Conservation (phyloP, 2,329 filamentous ascomycete species). For the Fusarium sp. region DNA sequence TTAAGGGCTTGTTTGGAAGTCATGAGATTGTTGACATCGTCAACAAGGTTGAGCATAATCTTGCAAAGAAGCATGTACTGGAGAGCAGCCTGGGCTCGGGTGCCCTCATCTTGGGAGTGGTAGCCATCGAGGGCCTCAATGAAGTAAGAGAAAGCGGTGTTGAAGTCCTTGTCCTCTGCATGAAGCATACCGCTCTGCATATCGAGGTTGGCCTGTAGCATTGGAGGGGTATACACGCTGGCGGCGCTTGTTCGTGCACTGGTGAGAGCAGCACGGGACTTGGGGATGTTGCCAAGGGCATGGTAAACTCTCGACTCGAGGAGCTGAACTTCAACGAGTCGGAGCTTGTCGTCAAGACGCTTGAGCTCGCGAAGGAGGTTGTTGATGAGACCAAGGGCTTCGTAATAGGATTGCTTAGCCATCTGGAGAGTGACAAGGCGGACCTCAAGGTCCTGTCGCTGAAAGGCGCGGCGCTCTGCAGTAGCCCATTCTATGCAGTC, state of each 20-base stretch:
- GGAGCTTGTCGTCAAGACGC: conserved; percentile 97
- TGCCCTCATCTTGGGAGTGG: conserved; percentile 87
- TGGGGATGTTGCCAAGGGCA: conserved; percentile 94
- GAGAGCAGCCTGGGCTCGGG: conserved; percentile 93
- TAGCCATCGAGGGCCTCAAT: conserved; percentile 99
- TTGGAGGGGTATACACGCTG: conserved; percentile 95
- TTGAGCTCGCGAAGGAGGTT: conserved; percentile 95
- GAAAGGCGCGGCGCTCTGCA: conserved; percentile 92
- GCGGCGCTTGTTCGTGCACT: conserved; percentile 95
- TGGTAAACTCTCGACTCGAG: conserved; percentile 98
- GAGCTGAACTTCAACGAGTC: conserved; percentile 96
- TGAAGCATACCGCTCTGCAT: conserved; percentile 99
- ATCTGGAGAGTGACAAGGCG: conserved; percentile 94
- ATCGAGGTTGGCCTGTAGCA: conserved; percentile 94
- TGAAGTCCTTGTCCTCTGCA: conserved; percentile 98
- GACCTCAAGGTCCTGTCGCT: conserved; percentile 97
- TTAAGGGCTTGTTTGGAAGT: conserved; percentile 96
- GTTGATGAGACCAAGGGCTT: conserved; percentile 96
- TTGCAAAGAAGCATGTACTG: conserved; percentile 99
- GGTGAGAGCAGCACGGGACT: conserved; percentile 93
- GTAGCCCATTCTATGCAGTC: conserved; percentile 99
- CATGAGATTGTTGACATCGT: conserved; percentile 96
- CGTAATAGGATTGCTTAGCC: conserved; percentile 97
- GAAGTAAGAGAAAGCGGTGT: conserved; percentile 98
- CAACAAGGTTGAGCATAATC: conserved; percentile 97